Conservation (phyloP, 2,329 filamentous ascomycete genomes). For the Hypoxylon sp. region DNA sequence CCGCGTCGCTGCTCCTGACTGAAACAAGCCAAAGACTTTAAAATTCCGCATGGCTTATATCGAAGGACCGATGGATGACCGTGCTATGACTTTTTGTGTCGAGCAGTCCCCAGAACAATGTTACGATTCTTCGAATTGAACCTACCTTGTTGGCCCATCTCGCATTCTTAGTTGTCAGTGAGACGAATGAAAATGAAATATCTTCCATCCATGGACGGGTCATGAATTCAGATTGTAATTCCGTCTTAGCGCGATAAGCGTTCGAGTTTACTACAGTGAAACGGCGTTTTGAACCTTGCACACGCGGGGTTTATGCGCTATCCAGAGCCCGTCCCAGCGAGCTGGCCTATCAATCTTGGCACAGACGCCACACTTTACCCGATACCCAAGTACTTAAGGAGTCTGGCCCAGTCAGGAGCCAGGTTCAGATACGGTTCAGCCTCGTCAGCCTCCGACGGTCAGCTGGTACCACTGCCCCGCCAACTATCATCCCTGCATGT, state of each 20-base stretch:
- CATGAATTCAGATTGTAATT: not conserved
- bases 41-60: not conserved
- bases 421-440: slow-evolving; percentile 23
- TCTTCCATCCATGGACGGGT: too few relatives aligned
- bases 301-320: not conserved
- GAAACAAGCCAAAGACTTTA: not conserved
- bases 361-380: slow-evolving; percentile 21
- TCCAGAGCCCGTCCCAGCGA: slow-evolving; percentile 7
- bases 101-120: not conserved
- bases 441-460: slow-evolving; percentile 34
- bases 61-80: not conserved
- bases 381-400: slow-evolving; percentile 4
- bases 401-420: not conserved
- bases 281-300: not conserved
- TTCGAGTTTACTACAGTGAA: not conserved
- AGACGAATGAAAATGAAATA: not conserved
- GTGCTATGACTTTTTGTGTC: not conserved
- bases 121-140: not conserved
- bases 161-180: not conserved
- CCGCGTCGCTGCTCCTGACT: not conserved
- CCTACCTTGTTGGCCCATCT: not conserved
- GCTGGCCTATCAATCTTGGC: slow-evolving; percentile 16
- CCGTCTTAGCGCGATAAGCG: slow-evolving; percentile 7
- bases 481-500: slow-evolving; percentile 35
- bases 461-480: slow-evolving; percentile 35